A percentile compares a stretch with the other conserved stretches of the same genome.
These are phyloP conservation scores for Rubia balearica DNA, from an alignment of 305 asterid species.

Conservation along the genomic window DNA sequence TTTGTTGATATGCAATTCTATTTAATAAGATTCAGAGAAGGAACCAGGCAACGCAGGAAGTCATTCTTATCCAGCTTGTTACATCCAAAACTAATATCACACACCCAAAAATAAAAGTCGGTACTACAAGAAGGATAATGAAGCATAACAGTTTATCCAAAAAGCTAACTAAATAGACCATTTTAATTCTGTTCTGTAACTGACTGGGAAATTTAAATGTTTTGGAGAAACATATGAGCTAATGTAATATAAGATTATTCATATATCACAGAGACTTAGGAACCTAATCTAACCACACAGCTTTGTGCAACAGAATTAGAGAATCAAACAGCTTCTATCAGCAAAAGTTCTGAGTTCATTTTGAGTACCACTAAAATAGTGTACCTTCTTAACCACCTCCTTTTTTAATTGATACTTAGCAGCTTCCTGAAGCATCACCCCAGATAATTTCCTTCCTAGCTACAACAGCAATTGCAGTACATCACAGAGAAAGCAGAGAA, in stretches of 20 bases:
- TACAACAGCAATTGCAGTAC: slow-evolving; percentile 25
- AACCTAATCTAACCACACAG: neutral
- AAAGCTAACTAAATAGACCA: slow-evolving; percentile 3
- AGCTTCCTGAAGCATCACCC: slow-evolving; percentile 66
- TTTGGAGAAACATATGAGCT: neutral
- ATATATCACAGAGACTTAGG: neutral
- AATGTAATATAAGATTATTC: neutral
- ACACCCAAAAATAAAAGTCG: neutral
- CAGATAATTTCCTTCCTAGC: slow-evolving; percentile 74
- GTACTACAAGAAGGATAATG: neutral
- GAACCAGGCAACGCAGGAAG: neutral
- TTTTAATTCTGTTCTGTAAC: neutral
- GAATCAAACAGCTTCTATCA: slow-evolving; percentile 7
- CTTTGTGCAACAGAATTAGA: neutral
- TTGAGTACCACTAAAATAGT: neutral
- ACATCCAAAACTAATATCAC: neutral
- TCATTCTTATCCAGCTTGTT: neutral
- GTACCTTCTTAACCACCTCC: slow-evolving; percentile 64
- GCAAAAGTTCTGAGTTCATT: neutral
- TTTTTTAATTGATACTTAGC: slow-evolving; percentile 70
- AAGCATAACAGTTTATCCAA: neutral
- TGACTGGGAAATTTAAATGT: neutral
- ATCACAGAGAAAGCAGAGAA: neutral
- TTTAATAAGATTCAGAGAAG: neutral
- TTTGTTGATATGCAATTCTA: neutral